These are phyloP conservation scores for Penicillium aurantiogriseum DNA, from an alignment of 2,329 filamentous ascomycete species.

Conservation along the genomic window DNA sequence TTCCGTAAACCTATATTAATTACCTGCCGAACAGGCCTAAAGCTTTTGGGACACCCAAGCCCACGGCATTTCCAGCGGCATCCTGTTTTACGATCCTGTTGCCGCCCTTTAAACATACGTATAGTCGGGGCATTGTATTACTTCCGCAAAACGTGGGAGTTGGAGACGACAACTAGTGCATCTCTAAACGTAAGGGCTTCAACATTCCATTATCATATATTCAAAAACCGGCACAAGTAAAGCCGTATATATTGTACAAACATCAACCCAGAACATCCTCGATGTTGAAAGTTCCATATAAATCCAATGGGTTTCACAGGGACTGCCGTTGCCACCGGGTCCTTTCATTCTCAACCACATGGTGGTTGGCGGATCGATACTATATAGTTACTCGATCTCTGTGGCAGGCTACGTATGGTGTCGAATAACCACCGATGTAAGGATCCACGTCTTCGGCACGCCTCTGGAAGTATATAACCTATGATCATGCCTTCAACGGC, in stretches of 20 bases:
- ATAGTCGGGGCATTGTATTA: neutral
- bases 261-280: neutral
- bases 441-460: neutral
- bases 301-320: neutral
- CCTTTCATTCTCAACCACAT: too few species aligned
- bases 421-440: too few species aligned
- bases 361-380: neutral
- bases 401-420: neutral
- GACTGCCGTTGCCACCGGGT: neutral
- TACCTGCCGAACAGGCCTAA: neutral
- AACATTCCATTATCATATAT: neutral
- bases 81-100: neutral
- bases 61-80: too few species aligned
- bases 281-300: neutral
- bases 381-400: neutral
- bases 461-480: neutral
- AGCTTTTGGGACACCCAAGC: neutral
- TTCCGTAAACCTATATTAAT: neutral
- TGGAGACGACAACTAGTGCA: neutral
- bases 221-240: neutral
- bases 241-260: neutral
- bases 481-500: conserved; percentile 26
- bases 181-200: neutral
- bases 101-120: neutral
- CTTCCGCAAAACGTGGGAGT: neutral